phyloP scores from a whole-genome alignment of 305 asterid genomes.

The Caryopteris hybrid region DNA sequence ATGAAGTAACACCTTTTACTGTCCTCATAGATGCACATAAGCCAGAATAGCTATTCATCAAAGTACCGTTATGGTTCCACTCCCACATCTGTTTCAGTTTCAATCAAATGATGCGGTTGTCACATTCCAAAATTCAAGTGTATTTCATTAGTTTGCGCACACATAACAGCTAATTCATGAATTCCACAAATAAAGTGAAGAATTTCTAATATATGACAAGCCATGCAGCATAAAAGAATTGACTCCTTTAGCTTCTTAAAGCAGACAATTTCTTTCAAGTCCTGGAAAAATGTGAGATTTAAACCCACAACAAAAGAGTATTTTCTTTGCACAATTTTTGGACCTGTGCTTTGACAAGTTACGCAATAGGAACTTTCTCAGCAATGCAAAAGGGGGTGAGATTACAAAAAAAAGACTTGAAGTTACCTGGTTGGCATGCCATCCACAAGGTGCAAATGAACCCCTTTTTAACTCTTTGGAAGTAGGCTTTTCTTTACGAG shows the following conservation, averaged over 20 bases:
- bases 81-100: slow-evolving; percentile 80
- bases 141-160: too few relatives aligned
- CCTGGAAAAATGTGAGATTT: too few relatives aligned
- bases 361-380: too few relatives aligned
- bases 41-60: slow-evolving; percentile 68
- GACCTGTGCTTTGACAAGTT: too few relatives aligned
- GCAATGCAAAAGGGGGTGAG: background rate
- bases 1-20: slow-evolving; percentile 40
- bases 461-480: slow-evolving; percentile 60
- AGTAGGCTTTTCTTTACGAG: slow-evolving; percentile 53
- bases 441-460: slow-evolving; percentile 61
- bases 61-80: slow-evolving; percentile 63
- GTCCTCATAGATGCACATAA: slow-evolving; percentile 65
- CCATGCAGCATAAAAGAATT: background rate
- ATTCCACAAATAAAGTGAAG: background rate
- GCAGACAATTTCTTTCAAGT: background rate
- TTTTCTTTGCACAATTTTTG: too few relatives aligned
- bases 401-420: slow-evolving; percentile 2
- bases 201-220: background rate
- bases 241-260: background rate
- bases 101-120: slow-evolving; percentile 7
- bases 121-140: slow-evolving; percentile 1
- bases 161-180: background rate
- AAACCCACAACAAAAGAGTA: too few relatives aligned
- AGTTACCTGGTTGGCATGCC: slow-evolving; percentile 60